These are phyloP conservation scores for Penicillium sp. DNA, from an alignment of 2,329 filamentous ascomycete species.

Conservation along the genomic window DNA sequence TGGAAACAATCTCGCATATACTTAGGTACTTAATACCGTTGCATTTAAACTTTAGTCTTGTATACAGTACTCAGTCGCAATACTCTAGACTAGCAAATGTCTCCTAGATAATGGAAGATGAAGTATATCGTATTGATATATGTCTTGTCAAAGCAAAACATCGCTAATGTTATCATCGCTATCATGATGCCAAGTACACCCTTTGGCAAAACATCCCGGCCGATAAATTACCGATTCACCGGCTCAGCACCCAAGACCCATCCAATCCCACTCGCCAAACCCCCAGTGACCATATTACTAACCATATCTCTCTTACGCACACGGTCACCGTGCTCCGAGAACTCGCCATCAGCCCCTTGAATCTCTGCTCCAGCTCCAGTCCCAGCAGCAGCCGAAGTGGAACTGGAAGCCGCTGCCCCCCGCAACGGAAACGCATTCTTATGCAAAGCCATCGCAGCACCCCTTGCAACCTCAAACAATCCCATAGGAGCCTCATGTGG, in stretches of 20 bases:
- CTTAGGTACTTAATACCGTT: slow-evolving; percentile 18
- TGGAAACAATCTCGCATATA: slow-evolving; percentile 11
- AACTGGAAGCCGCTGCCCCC: slow-evolving; percentile 9
- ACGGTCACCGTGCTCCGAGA: slow-evolving; percentile 26
- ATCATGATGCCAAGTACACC: slow-evolving; percentile 6
- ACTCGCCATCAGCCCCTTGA: neutral
- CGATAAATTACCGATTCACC: slow-evolving; percentile 31
- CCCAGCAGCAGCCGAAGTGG: neutral
- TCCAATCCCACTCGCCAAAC: slow-evolving; percentile 62
- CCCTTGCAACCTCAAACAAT: slow-evolving; percentile 53
- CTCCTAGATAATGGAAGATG: neutral
- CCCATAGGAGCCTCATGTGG: slow-evolving; percentile 52
- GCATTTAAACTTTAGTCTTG: neutral
- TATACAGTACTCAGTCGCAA: neutral
- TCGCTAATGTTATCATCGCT: slow-evolving; percentile 9
- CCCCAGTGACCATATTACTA: slow-evolving; percentile 63
- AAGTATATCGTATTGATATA: neutral
- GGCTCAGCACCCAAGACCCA: slow-evolving; percentile 62
- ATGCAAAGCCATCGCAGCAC: slow-evolving; percentile 49
- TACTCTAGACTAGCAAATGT: neutral
- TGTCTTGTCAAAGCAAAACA: neutral
- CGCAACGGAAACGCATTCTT: slow-evolving; percentile 50
- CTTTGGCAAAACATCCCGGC: neutral
- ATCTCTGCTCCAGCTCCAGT: neutral
- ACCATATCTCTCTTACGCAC: slow-evolving; percentile 57